A percentile compares a stretch with the other conserved stretches of the same genome.
Conservation (phyloP, 371 early-diverging fungal genomes). For the Blakeslea trispora region DNA sequence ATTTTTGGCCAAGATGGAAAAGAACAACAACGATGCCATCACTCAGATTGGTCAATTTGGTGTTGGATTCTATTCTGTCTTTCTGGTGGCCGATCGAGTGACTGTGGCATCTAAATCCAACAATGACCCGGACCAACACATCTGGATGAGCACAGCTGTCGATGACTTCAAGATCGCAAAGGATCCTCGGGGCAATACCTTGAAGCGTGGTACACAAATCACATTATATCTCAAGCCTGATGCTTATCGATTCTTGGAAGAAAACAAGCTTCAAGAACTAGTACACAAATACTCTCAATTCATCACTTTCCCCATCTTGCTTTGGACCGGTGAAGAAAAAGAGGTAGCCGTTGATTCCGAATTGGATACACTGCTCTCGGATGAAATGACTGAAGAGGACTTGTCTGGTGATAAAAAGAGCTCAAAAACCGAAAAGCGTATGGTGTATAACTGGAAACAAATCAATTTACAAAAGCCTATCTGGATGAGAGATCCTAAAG, state of each 20-base stretch:
- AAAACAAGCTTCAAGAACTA: conserved; percentile 61
- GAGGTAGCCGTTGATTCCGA: conserved; percentile 49
- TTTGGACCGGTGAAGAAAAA: conserved; percentile 64
- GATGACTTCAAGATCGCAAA: conserved; percentile 84
- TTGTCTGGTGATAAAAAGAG: conserved; percentile 47
- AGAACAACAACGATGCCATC: conserved; percentile 51
- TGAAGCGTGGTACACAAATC: conserved; percentile 89
- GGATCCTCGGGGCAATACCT: conserved; percentile 84
- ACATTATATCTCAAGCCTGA: conserved; percentile 88
- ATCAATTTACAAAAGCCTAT: conserved; percentile 88
- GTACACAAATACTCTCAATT: conserved; percentile 90
- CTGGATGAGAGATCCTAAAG: conserved; percentile 86
- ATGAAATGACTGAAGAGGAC: conserved; percentile 54
- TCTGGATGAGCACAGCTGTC: conserved; percentile 84
- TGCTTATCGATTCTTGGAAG: conserved; percentile 80
- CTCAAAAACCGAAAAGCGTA: conserved; percentile 50
- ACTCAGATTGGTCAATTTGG: conserved; percentile 97
- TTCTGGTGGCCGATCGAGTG: conserved; percentile 96
- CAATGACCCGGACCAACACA: conserved; percentile 75
- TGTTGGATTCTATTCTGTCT: conserved; percentile 96
- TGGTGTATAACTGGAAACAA: conserved; percentile 61
- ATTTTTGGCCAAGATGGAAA: conserved; percentile 73
- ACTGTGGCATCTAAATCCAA: conserved; percentile 89
- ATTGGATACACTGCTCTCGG: conserved; percentile 30
- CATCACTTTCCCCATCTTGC: conserved; percentile 91